Conservation (phyloP, 1,284 basidiomycete genomes). For the Ganoderma leucocontextum region DNA sequence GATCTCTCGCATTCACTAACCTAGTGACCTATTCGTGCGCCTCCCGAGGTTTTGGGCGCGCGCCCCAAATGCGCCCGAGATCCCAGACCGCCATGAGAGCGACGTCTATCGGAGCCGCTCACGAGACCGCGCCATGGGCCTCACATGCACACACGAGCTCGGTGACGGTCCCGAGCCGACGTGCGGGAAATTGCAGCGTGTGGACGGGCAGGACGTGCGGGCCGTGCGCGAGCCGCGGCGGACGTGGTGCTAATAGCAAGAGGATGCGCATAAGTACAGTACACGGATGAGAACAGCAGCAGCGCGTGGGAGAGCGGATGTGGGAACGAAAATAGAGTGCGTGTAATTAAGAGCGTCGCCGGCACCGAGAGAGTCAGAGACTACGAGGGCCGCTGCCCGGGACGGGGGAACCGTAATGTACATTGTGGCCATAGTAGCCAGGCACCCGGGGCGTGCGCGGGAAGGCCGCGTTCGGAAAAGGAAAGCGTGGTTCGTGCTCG, state of each 20-base stretch:
- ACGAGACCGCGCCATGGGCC: background rate
- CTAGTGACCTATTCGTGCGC: background rate
- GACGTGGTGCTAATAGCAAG: background rate
- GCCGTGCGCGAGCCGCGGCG: background rate
- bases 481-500: conserved; percentile 15
- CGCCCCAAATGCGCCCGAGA: conserved; percentile 5
- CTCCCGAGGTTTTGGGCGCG: background rate
- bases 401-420: conserved; percentile 19
- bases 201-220: background rate
- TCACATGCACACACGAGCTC: background rate
- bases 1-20: background rate
- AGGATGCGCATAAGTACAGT: background rate
- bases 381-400: conserved; percentile 13
- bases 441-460: conserved; percentile 27
- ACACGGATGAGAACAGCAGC: background rate
- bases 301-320: background rate
- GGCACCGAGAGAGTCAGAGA: conserved; percentile 26
- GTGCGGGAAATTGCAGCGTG: background rate
- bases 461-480: conserved; percentile 24
- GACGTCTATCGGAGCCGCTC: conserved; percentile 3
- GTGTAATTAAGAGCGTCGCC: conserved; percentile 14
- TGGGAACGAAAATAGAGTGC: conserved; percentile 15
- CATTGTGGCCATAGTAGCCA: conserved; percentile 32
- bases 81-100: conserved; percentile 4
- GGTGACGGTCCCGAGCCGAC: conserved; percentile 5